Percentiles rank a stretch among this genome's conserved stretches.
Conservation (phyloP, 768 basidiomycete species). For the Sarcomyxa edulis region DNA sequence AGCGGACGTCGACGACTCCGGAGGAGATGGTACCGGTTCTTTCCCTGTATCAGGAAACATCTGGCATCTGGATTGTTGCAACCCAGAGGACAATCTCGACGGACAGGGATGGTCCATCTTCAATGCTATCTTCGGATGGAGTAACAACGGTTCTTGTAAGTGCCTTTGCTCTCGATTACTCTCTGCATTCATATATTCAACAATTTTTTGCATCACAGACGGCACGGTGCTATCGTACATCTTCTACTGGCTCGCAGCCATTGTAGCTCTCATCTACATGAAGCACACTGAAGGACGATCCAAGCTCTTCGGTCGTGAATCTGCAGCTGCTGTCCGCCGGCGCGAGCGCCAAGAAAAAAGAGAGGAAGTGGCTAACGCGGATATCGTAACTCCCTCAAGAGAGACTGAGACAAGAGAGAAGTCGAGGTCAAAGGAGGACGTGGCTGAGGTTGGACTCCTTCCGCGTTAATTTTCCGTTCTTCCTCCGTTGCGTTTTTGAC, state of each 20-base stretch:
- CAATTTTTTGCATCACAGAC: constrained; percentile 26
- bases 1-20: constrained; percentile 59
- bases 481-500: no score
- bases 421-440: no score
- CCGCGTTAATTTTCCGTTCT: no score
- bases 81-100: constrained; percentile 47
- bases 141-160: constrained; percentile 71
- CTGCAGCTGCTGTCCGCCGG: constrained; percentile 36
- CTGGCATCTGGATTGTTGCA: constrained; percentile 85
- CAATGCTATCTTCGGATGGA: constrained; percentile 83
- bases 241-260: constrained; percentile 88
- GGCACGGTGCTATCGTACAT: constrained; percentile 85
- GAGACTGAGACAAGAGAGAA: no score
- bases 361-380: no score
- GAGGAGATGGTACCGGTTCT: constrained; percentile 77
- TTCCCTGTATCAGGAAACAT: constrained; percentile 79
- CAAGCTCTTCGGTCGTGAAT: constrained; percentile 54
- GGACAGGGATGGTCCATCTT: constrained; percentile 76
- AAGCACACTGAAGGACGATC: constrained; percentile 68
- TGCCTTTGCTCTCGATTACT: constrained; percentile 5
- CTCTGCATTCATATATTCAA: no score
- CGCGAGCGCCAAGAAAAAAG: no score
- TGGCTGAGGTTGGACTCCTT: no score
- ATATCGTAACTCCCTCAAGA: no score
- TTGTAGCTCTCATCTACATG: constrained; percentile 58